phyloP scores from a whole-genome alignment of 2,329 filamentous ascomycete genomes.

The Neonectria hederae region DNA sequence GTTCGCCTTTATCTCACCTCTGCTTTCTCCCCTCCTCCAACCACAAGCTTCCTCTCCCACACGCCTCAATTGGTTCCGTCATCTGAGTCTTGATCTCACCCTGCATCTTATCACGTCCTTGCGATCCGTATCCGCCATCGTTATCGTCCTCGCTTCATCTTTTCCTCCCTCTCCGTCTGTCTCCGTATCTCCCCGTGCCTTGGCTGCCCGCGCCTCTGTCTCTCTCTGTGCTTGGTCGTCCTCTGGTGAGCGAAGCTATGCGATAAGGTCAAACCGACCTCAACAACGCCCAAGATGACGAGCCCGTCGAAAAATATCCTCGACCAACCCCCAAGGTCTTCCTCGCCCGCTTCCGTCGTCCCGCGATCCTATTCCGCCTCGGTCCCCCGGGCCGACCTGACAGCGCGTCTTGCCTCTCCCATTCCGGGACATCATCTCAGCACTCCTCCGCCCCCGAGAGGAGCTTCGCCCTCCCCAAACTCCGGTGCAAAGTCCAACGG shows the following conservation, averaged over 20 bases:
- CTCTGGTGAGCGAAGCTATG: slow-evolving; percentile 32
- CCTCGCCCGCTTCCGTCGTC: slow-evolving; percentile 59
- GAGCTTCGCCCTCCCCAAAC: slow-evolving; percentile 45
- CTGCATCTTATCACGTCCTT: slow-evolving; percentile 5
- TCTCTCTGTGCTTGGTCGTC: slow-evolving; percentile 18
- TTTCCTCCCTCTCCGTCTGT: neutral
- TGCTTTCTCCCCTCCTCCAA: slow-evolving; percentile 19
- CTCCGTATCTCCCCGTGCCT: neutral
- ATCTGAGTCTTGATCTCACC: slow-evolving; percentile 14
- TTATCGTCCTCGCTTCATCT: neutral
- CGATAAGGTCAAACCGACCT: slow-evolving; percentile 37
- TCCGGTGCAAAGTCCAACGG: slow-evolving; percentile 31
- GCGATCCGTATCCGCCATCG: neutral
- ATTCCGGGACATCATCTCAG: slow-evolving; percentile 54
- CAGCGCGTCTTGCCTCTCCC: slow-evolving; percentile 69
- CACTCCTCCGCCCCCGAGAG: slow-evolving; percentile 51
- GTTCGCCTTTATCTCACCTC: slow-evolving; percentile 18
- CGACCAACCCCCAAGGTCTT: slow-evolving; percentile 53
- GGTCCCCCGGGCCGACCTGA: slow-evolving; percentile 66
- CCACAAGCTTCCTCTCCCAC: slow-evolving; percentile 23
- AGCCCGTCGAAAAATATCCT: slow-evolving; percentile 50
- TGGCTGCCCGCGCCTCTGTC: neutral
- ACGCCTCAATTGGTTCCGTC: slow-evolving; percentile 23
- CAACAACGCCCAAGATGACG: slow-evolving; percentile 46
- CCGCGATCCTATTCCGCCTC: slow-evolving; percentile 61